Base-by-base conservation (phyloP, 1,284 basidiomycete species). In the Ceratobasidium sp. region DNA sequence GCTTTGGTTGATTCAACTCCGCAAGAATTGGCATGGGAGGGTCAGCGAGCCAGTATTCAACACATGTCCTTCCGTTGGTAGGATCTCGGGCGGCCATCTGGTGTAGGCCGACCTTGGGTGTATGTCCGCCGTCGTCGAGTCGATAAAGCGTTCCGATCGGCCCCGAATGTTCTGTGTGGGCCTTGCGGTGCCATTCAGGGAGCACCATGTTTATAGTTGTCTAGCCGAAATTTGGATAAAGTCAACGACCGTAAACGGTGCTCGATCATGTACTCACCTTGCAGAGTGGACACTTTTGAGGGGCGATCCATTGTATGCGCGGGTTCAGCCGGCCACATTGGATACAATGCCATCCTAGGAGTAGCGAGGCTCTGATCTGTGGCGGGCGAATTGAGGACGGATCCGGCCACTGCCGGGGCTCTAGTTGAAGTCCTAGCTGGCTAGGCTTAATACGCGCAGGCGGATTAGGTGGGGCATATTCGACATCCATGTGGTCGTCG, bases 181-280 rank as follows among this genome's bases (percentile, higher is more conserved):
- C 69, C 24, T 51, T 72, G 17, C 69, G 69, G 31, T 72, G 69
- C 69, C 69, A 72, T 33, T 72, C 14, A 31, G 69, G 69, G n/a
- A 51, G 36, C 9, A n/a, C 45, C 5, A 72, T 31, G 3, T 51
- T 27, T 14, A 36, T 29, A 8, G 17, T 24, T 2, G 56, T 60
- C 69, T 72, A 53, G 53, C 24, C 27, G 22, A 60, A 4, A 17
- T n/a, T 41, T 8, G 3, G 19, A 9, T 62, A 17, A n/a, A 41
- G n/a, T 4, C 36, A 41, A 11, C 11, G 36, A 11, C 36, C 11
- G n/a, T 41, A 5, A 11, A 41, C 36, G 6, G 36, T 41, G 36
- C 36, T 4, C 11, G 36, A 41, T n/a, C n/a, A 24, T 19, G n/a
- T 6, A 17, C 33, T 24, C 48, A 60, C 69, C 69, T 72, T 51